phyloP scores from a whole-genome alignment of 2,329 filamentous ascomycete species.

The Botrytis deweyae region DNA sequence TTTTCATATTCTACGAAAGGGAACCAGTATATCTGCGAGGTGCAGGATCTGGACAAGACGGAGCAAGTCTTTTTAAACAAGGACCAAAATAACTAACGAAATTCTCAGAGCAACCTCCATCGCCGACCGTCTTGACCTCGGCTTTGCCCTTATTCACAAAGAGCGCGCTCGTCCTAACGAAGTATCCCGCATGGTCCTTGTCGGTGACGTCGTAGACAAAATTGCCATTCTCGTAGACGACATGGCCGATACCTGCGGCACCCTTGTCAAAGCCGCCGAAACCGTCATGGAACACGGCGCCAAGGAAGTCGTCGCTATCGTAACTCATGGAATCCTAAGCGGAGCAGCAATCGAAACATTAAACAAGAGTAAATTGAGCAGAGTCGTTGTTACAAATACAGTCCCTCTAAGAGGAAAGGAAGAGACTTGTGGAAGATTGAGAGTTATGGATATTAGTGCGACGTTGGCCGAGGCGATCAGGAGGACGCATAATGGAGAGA shows the following conservation, averaged over 20 bases:
- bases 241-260: conserved; percentile 96
- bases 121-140: conserved; percentile 84
- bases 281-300: conserved; percentile 87
- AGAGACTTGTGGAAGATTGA: conserved; percentile 72
- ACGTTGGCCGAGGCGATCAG: conserved; percentile 73
- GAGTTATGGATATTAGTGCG: conserved; percentile 88
- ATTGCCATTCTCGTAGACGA: conserved; percentile 96
- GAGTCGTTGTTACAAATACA: conserved; percentile 88
- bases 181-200: conserved; percentile 91
- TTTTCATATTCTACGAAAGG: neutral
- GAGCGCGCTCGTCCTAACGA: conserved; percentile 89
- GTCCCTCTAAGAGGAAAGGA: conserved; percentile 80
- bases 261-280: conserved; percentile 81
- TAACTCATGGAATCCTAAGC: conserved; percentile 89
- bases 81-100: neutral
- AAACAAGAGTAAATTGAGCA: conserved; percentile 73
- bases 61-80: neutral
- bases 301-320: conserved; percentile 86
- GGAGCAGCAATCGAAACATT: conserved; percentile 74
- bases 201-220: conserved; percentile 88
- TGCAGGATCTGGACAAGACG: neutral
- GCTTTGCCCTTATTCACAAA: conserved; percentile 95
- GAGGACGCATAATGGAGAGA: conserved; percentile 67
- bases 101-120: conserved; percentile 74
- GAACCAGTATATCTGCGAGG: neutral